Evolutionary conservation across 2,329 filamentous ascomycete species (phyloP).

Genomic region (Dothideomycetidae sp.): DNA sequence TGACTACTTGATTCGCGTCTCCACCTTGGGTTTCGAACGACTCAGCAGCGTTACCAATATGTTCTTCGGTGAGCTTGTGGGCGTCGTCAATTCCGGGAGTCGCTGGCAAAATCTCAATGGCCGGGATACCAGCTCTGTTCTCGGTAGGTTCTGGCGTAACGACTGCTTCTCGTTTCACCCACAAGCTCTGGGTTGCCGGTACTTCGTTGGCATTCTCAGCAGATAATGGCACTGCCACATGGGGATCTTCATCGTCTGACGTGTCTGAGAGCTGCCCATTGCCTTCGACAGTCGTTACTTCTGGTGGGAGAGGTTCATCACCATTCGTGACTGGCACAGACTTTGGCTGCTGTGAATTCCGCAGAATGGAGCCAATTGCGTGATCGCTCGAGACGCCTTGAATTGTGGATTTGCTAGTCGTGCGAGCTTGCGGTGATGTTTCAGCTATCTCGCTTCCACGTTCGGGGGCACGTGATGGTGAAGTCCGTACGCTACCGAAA

Average conservation of each 20-base stretch:
- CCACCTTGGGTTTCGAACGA: not conserved
- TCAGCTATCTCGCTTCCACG: slow-evolving; percentile 38
- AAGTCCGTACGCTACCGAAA: slow-evolving; percentile 59
- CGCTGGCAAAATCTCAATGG: slow-evolving; percentile 22
- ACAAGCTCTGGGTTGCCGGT: not conserved
- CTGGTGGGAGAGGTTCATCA: slow-evolving; percentile 54
- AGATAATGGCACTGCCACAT: not conserved
- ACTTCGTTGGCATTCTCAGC: not conserved
- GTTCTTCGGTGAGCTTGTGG: not conserved
- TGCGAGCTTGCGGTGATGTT: slow-evolving; percentile 26
- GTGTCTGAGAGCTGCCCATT: slow-evolving; percentile 47
- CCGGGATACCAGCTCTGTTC: slow-evolving; percentile 15
- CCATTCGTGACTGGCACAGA: slow-evolving; percentile 19
- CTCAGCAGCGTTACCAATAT: not conserved
- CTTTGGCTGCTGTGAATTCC: slow-evolving; percentile 40
- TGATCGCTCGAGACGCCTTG: slow-evolving; percentile 47
- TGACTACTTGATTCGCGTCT: not conserved
- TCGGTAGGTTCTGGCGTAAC: not conserved
- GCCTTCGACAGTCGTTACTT: slow-evolving; percentile 56
- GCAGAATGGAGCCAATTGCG: slow-evolving; percentile 41
- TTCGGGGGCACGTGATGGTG: slow-evolving; percentile 29
- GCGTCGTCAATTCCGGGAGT: slow-evolving; percentile 21
- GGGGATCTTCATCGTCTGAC: slow-evolving; percentile 6
- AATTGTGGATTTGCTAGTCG: slow-evolving; percentile 20
- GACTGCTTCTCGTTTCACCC: not conserved